Conservation (phyloP, 2,329 filamentous ascomycete genomes). For the Dactylella cylindrospora region DNA sequence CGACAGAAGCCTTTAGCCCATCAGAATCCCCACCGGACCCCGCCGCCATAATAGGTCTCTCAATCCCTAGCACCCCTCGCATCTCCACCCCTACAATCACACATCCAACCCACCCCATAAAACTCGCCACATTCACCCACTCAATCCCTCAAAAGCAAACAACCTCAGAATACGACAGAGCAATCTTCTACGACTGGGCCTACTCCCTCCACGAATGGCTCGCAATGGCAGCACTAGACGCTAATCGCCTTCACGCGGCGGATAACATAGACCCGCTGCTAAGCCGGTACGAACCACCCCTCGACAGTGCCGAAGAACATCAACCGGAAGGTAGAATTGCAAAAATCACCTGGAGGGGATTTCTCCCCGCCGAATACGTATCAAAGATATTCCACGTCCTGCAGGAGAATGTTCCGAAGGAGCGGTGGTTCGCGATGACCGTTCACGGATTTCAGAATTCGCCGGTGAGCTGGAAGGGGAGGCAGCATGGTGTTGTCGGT, state of each 20-base stretch:
- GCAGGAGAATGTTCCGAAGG: conserved; percentile 1
- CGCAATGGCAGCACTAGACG: conserved; percentile 68
- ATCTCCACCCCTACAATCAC: conserved; percentile 1
- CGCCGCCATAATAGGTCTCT: conserved; percentile 10
- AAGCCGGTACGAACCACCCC: conserved; percentile 52
- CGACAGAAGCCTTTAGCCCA: conserved; percentile 49
- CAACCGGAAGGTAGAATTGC: conserved; percentile 22
- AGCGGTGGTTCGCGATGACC: conserved; percentile 45
- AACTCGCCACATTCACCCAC: conserved; percentile 28
- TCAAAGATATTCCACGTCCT: conserved; percentile 30
- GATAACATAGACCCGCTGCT: conserved; percentile 70
- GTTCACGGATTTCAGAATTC: conserved; percentile 48
- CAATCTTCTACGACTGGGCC: conserved; percentile 64
- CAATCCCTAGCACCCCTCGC: conserved; percentile 13
- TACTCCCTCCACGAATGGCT: conserved; percentile 73
- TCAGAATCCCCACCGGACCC: conserved; percentile 47
- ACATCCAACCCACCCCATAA: conserved; percentile 3
- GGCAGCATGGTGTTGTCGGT: conserved; percentile 44
- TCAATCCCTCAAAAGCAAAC: conserved; percentile 46
- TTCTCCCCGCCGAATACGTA: conserved; percentile 46
- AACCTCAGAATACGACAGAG: conserved; percentile 51
- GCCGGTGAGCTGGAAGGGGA: conserved; percentile 46
- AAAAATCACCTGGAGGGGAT: conserved; percentile 46
- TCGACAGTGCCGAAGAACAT: background rate
- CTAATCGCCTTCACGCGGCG: conserved; percentile 58